Base-by-base conservation (phyloP, 1,139 yeast species). In the Taphrina wiesneri region DNA sequence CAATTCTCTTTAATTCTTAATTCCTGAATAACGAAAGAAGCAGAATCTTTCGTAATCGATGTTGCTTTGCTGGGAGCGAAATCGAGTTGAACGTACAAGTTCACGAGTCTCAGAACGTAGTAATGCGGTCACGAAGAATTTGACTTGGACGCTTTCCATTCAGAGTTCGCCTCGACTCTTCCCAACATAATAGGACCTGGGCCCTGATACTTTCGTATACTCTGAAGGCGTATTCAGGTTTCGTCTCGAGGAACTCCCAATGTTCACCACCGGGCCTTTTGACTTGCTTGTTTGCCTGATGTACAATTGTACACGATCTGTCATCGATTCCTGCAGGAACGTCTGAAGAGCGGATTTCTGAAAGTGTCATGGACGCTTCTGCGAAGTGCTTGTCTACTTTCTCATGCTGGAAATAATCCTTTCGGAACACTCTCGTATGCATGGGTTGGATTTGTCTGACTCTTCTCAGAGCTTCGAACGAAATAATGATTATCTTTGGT, bases 71-170 rank as follows among this genome's bases (percentile, higher is more conserved):
- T 11, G 34, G n/a, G n/a, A n/a, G n/a, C n/a, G n/a, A n/a, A n/a
- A 11, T 13, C 26, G 51, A 34, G 56, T 52, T 52, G 56, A 17
- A 34, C 45, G 15, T 52, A 28, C 11, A 34, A 52, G 45, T 34
- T 28, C 56, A 28, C 56, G 56, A 52, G 6, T n/a, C 26, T 52
- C 54, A 5, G 45, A 9, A 7, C 15, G 56, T 52, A 52, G 56
- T 52, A 52, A 34, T 52, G 56, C 56, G 26, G 45, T 52, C 45
- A 32, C 56, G 30, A 32, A 34, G 56, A 52, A 52, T 52, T 52
- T 32, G 43, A 52, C 56, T 34, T 32, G 56, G 45, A 52, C 45
- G 56, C 56, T 52, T 52, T 52, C 30, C 56, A 52, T 21, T 9
- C 45, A 30, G 45, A 52, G 30, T 19, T 52, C 56, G 56, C 25